Evolutionary conservation across 1,139 yeast species (phyloP), one percentile per base, ranked within the genome.

Genomic region (Debaryomycetaceae sp.): DNA sequence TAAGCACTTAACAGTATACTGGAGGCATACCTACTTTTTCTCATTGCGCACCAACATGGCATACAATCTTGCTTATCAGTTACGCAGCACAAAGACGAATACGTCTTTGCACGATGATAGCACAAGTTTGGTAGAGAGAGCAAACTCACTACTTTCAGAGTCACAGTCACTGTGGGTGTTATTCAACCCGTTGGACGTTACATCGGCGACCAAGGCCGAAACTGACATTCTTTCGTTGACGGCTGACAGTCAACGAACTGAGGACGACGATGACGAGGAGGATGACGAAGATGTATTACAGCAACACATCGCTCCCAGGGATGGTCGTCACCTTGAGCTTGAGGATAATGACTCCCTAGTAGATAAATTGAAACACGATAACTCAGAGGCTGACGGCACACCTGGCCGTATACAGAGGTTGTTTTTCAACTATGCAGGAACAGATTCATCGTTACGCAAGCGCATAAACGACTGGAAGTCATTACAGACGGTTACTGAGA

Each of bases 161-260:
- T 45, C 46, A 33, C 62, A 63, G 39, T 58, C 65, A 17, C 64
- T 61, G 53, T 66, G 67, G 58, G 69, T 66, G 18, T 52, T 66
- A 38, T 66, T 66, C 36, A 61, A 61, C 37, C 72, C 72, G 9
- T 27, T 30, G 12, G 21, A 34, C 3, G 31, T 29, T 15, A 22
- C 25, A 18, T 23, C 39, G 5, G 30, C 40, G 18, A 39, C 38
- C 19, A 44, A 41, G 29, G 40, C 39, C 17, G 61, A 51, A 14
- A 58, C 65, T 3, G 72, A 66, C 41, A 61, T 65, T 26, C 50
- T 66, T 34, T 62, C 69, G 21, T 46, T 59, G 20, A 63, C 70
- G 18, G 60, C 58, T 34, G 58, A 63, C 10, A 32, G 30, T 19
- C 25, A 26, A 12, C 32, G 34, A 27, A 38, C 29, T 11, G 38